A percentile compares a stretch with the other conserved stretches of the same genome.
Evolutionary conservation across 345 rosid genomes (phyloP).

Genomic region (Pugionium dolabratum): DNA sequence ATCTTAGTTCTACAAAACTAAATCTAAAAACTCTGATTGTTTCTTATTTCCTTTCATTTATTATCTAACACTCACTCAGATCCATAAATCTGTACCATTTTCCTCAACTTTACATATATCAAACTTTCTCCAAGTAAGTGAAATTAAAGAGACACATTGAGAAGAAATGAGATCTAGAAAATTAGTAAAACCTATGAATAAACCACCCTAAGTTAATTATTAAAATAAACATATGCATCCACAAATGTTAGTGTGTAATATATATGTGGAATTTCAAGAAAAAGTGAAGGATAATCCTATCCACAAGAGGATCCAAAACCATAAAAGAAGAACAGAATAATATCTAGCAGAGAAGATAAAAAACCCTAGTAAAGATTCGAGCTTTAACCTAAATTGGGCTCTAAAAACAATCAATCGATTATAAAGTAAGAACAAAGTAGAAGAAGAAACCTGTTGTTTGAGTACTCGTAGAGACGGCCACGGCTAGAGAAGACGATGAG

Average conservation of each 20-base stretch:
- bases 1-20: conserved; percentile 47
- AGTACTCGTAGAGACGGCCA: conserved; percentile 97
- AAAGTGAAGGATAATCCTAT: conserved; percentile 14
- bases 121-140: too few relatives aligned
- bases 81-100: conserved; percentile 38
- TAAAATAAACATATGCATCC: background rate
- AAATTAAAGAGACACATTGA: background rate
- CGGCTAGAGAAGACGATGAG: conserved; percentile 97
- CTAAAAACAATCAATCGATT: background rate
- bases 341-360: conserved; percentile 23
- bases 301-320: conserved; percentile 17
- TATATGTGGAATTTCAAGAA: conserved; percentile 9
- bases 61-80: conserved; percentile 37
- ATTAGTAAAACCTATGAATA: background rate
- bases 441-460: conserved; percentile 73
- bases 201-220: background rate
- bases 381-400: background rate
- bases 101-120: conserved; percentile 9
- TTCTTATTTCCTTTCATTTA: conserved; percentile 40
- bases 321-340: conserved; percentile 32
- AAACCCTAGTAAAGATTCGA: conserved; percentile 19
- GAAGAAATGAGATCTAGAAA: conserved; percentile 26
- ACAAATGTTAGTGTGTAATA: background rate
- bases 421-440: conserved; percentile 27
- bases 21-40: conserved; percentile 40